Evolutionary conservation across 2,329 filamentous ascomycete species (phyloP), one percentile per base, ranked within the genome.

Genomic region (Aspergillus sp.): DNA sequence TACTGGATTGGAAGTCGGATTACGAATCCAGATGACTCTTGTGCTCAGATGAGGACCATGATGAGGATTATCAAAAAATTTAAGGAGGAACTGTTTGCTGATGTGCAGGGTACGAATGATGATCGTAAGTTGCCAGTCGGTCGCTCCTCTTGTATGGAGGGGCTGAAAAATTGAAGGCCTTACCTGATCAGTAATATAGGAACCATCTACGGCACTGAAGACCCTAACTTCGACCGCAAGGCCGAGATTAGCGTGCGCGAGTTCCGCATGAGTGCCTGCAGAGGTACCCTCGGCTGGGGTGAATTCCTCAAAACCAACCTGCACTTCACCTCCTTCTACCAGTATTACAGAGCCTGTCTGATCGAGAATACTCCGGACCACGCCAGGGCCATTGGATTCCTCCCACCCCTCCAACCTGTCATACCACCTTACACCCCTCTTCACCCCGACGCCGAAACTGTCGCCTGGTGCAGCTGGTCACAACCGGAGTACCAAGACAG

Each of bases 51-150:
- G 7, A 53, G 54, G 40, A 49, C 47, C n/a, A 50, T 57, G 2
- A 50, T 52, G 26, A 51, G 34, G 29, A 48, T 57, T 8, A 53
- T 61, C n/a, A 45, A 56, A 29, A 29, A 44, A 29, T 60, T 61
- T 49, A 56, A 60, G 35, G 32, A 47, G 5, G 52, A 59, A 33
- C 26, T 57, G 8, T 41, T 43, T 12, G 26, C 42, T 4, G 48
- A 46, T 10, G 30, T 54, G 7, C 38, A 50, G 7, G 40, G 38
- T 4, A 29, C 43, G 6, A 41, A 50, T 7, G 52, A 53, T 39
- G 40, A 49, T 7, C 53, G 56, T 58, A 52, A 54, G 52, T 28
- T 12, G 7, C 12, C 19, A 19, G 2, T 19, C 19, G 19, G 19
- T 19, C 19, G 19, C 19, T 19, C 19, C 19, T 19, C 19, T 19